Evolutionary conservation across 352 stramenopile genomes (phyloP).

Genomic region (Phytopythium vexans): DNA sequence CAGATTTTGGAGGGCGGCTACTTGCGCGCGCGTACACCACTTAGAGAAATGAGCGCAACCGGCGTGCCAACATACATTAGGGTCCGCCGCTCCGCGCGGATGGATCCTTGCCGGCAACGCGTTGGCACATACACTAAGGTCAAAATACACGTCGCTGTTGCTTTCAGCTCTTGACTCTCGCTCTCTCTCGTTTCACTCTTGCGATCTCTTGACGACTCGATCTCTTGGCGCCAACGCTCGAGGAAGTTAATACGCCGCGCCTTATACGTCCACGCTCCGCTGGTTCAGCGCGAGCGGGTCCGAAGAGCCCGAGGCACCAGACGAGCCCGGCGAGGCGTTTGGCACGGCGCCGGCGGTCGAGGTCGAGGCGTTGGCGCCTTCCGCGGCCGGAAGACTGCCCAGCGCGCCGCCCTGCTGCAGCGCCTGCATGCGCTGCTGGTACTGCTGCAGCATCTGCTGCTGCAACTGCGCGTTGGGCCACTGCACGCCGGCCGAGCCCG

Average conservation of each 20-base stretch:
- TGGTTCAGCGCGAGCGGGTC: slow-evolving; percentile 75
- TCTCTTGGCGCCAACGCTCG: too few relatives aligned
- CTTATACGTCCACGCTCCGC: slow-evolving; percentile 76
- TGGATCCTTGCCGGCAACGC: too few relatives aligned
- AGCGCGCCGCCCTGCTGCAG: slow-evolving; percentile 47
- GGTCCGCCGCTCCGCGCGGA: too few relatives aligned
- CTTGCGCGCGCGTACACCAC: too few relatives aligned
- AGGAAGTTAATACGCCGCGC: slow-evolving; percentile 3
- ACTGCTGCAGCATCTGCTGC: slow-evolving; percentile 89
- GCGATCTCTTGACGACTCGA: neutral
- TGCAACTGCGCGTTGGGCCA: slow-evolving; percentile 83
- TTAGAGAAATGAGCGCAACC: too few relatives aligned
- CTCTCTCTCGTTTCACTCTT: slow-evolving; percentile 7
- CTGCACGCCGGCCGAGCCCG: slow-evolving; percentile 42
- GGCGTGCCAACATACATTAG: too few relatives aligned
- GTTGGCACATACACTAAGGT: too few relatives aligned
- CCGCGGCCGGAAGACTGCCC: slow-evolving; percentile 16
- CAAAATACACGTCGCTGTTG: neutral
- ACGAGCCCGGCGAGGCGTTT: too few relatives aligned
- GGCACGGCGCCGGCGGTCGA: neutral
- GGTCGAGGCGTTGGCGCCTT: slow-evolving; percentile 8
- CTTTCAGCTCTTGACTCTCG: neutral
- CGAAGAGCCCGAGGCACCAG: slow-evolving; percentile 9
- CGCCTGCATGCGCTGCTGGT: slow-evolving; percentile 78
- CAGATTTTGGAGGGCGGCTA: too few relatives aligned